Evolutionary conservation across 1,284 basidiomycete species (phyloP).

Genomic region (Ceratobasidium theobromae): DNA sequence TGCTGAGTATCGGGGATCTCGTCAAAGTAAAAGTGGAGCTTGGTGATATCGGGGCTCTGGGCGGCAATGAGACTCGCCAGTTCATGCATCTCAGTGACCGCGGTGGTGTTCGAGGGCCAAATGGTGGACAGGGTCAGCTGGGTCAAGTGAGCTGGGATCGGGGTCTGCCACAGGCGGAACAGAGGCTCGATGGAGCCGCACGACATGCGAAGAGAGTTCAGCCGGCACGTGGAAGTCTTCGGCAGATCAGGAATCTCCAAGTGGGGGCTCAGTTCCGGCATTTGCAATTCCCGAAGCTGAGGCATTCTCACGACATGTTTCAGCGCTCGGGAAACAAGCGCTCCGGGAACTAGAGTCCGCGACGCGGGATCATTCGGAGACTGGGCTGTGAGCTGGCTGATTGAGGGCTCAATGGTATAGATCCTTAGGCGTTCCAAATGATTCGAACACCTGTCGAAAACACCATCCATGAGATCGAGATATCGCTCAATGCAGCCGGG

Average conservation of each 20-base stretch:
- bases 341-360: not conserved
- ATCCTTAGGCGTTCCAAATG: not conserved
- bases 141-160: not conserved
- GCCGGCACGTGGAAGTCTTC: not conserved
- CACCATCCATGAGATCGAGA: not conserved
- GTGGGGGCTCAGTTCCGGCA: not conserved
- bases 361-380: not conserved
- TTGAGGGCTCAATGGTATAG: not conserved
- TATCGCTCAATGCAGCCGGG: not conserved
- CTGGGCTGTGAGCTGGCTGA: not conserved
- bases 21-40: not conserved
- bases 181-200: not conserved
- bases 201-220: not conserved
- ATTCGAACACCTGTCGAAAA: not conserved
- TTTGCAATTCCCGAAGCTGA: not conserved
- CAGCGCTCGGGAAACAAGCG: not conserved
- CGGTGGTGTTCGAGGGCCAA: not conserved
- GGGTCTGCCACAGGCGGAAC: not conserved
- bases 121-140: not conserved
- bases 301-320: conserved; percentile 1
- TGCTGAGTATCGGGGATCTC: not conserved
- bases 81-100: not conserved
- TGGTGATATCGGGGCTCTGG: not conserved
- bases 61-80: not conserved
- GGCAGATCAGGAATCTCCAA: not conserved